Conservation (phyloP, 805 yeast genomes). For the Debaryomyces tyrocola region DNA sequence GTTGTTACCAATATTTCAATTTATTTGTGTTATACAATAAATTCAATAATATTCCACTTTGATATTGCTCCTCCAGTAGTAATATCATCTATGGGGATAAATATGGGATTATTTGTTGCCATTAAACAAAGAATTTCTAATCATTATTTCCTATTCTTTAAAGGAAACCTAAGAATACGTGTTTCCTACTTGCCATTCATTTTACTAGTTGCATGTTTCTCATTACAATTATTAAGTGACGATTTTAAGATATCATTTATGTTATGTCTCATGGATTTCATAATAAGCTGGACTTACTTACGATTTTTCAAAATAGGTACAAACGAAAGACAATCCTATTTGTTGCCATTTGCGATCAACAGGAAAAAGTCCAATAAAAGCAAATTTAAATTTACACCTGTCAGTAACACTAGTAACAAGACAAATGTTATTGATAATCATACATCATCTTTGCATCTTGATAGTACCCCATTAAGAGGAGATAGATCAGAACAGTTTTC, state of each 20-base stretch:
- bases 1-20: constrained; percentile 35
- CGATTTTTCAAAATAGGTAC: constrained; percentile 41
- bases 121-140: constrained; percentile 67
- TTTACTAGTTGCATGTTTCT: constrained; percentile 21
- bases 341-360: constrained; percentile 33
- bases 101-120: constrained; percentile 60
- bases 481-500: constrained; percentile 34
- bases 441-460: constrained; percentile 15
- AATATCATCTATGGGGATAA: constrained; percentile 55
- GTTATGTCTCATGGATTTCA: constrained; percentile 30
- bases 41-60: constrained; percentile 12
- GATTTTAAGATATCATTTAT: constrained; percentile 26
- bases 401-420: background rate
- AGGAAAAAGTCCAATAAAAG: constrained; percentile 17
- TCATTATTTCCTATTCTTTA: constrained; percentile 51
- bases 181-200: constrained; percentile 42
- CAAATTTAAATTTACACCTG: constrained; percentile 6
- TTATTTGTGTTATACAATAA: constrained; percentile 22
- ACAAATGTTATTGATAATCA: background rate
- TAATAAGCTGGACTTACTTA: constrained; percentile 39
- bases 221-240: constrained; percentile 21
- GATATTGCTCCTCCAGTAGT: constrained; percentile 42
- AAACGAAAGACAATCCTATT: constrained; percentile 43
- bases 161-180: constrained; percentile 46
- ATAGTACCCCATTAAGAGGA: constrained; percentile 18